Percentiles rank a stretch among this genome's conserved stretches.
phyloP scores from a whole-genome alignment of 306 rosid species.

The Purshia tridentata region DNA sequence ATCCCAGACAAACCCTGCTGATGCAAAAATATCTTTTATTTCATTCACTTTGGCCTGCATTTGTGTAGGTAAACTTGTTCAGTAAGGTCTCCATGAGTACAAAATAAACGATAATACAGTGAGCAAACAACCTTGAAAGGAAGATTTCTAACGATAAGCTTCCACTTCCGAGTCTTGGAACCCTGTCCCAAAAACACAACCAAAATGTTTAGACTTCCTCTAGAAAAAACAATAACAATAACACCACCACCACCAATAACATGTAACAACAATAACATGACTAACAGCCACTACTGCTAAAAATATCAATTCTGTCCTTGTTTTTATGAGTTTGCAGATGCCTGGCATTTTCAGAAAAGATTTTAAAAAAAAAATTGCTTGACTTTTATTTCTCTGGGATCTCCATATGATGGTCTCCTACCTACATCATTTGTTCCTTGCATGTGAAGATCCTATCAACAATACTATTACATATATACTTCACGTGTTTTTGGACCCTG shows the following conservation, averaged over 20 bases:
- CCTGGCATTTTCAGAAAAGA: background rate
- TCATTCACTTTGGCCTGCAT: slow-evolving; percentile 71
- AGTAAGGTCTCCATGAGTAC: slow-evolving; percentile 25
- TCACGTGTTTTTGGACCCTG: background rate
- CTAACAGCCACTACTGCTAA: background rate
- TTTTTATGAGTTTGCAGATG: background rate
- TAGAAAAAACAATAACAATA: background rate
- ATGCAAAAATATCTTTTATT: slow-evolving; percentile 56
- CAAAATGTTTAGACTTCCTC: slow-evolving; percentile 27
- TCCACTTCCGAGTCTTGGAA: slow-evolving; percentile 93
- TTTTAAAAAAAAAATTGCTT: background rate
- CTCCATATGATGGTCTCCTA: background rate
- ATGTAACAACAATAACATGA: background rate
- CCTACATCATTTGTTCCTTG: background rate
- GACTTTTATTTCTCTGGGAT: background rate
- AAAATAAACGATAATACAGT: slow-evolving; percentile 13
- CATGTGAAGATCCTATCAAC: slow-evolving; percentile 1
- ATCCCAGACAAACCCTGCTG: slow-evolving; percentile 94
- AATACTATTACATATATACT: background rate
- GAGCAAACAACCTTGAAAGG: slow-evolving; percentile 78
- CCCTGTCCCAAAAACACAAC: slow-evolving; percentile 54
- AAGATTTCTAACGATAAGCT: slow-evolving; percentile 83
- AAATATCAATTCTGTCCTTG: background rate
- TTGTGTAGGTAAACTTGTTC: slow-evolving; percentile 32
- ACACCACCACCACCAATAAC: background rate